Base-by-base conservation (phyloP, 2,329 filamentous ascomycete species). In the Acephala macrosclerotiorum region DNA sequence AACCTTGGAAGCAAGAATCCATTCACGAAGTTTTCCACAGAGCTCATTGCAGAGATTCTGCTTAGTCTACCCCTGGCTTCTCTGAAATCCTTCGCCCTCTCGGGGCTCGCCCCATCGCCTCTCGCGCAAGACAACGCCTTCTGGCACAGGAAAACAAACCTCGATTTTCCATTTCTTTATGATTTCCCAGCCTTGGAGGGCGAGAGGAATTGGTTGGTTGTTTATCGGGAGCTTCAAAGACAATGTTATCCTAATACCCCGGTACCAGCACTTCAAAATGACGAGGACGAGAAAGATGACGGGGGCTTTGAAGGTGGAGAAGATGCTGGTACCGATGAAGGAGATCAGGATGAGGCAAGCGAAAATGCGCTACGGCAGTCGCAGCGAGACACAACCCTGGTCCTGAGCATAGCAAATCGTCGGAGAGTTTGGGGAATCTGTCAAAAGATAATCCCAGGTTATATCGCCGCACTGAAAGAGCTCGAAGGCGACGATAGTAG, bases 101-200 rank as follows among this genome's bases (percentile, higher is more conserved):
- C 68, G 1, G 59, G 64, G 11, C 55, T 68, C 7, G 25, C 60
- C n/a, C 53, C 55, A 2, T 57, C 66, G 33, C 9, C 40, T 1
- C 49, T 70, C 25, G 25, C 38, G 2, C 42, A 63, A 22, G 33
- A 60, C 18, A 62, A 60, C 5, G 20, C 56, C 1, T 70, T 68
- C 62, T 70, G 66, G 68, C 66, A 67, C 49, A 60, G 64, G 11
- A 70, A 68, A 47, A 45, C 66, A 22, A 25, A 33, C 16, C 42
- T 68, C 29, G 68, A 68, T 26, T 65, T 70, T 45, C 63, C 64
- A 3, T 68, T 65, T 53, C 47, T 70, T 2, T 70, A 65, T 64
- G 66, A 70, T 55, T 51, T 70, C 35, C 64, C 62, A 1, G 3
- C 20, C 6, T 26, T 62, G 11, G 58, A 57, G n/a, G 33, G n/a